Conservation (phyloP, 306 rosid species). For the Quillaja saponaria region DNA sequence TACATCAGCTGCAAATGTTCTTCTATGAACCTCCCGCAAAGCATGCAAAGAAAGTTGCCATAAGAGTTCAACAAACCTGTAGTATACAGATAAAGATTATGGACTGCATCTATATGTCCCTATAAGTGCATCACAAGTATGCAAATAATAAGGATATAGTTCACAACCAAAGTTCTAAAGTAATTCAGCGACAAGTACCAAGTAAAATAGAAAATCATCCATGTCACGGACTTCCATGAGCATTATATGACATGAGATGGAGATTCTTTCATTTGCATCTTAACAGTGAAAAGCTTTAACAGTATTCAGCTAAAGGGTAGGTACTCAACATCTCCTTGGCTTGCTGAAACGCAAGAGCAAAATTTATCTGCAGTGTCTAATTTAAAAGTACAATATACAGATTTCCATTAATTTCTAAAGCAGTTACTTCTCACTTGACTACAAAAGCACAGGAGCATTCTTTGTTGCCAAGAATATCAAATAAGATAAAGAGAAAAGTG, state of each 20-base stretch:
- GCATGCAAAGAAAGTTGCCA: slow-evolving; percentile 99
- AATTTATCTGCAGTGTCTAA: slow-evolving; percentile 10
- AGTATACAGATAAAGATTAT: slow-evolving; percentile 11
- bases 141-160: background rate
- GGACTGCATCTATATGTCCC: background rate
- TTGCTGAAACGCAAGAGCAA: slow-evolving; percentile 1
- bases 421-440: slow-evolving; percentile 8
- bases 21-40: slow-evolving; percentile 90
- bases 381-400: slow-evolving; percentile 1
- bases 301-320: background rate
- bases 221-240: slow-evolving; percentile 10
- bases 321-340: slow-evolving; percentile 3
- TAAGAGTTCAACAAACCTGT: slow-evolving; percentile 95
- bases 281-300: slow-evolving; percentile 10
- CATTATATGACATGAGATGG: slow-evolving; percentile 21
- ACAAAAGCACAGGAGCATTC: slow-evolving; percentile 12
- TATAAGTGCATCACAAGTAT: background rate
- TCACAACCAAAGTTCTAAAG: background rate
- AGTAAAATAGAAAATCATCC: slow-evolving; percentile 10
- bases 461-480: background rate
- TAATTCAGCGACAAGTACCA: slow-evolving; percentile 14
- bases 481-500: background rate
- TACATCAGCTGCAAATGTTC: slow-evolving; percentile 83
- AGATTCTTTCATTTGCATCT: background rate
- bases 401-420: slow-evolving; percentile 14